Base-by-base conservation (phyloP, 2,329 filamentous ascomycete species). In the Chaetothyriales sp. region DNA sequence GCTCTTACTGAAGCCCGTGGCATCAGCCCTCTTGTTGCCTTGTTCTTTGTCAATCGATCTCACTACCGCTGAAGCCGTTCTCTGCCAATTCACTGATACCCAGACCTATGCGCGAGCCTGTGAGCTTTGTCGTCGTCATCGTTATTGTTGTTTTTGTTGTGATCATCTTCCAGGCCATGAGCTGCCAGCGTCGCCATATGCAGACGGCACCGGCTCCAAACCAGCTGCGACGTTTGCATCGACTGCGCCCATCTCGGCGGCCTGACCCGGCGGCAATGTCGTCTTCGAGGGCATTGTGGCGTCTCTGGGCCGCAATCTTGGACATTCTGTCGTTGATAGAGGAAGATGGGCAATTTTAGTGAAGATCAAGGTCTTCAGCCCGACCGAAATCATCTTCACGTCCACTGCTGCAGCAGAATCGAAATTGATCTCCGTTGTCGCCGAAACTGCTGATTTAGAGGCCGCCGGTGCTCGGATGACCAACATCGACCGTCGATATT, bases 61-160 rank as follows among this genome's bases (percentile, higher is more conserved):
- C 2, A 83, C 86, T 44, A 89, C 86, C 2, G 86, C 85, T 43
- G 88, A 95, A 67, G 86, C 81, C 15, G 80, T 89, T 25, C 75
- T 97, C 43, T 94, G 87, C 63, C 88, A 95, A 63, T 90, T 97
- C 57, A 89, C 85, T 63, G 90, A 97, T 66, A 94, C 83, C 52
- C 89, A 95, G 65, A 94, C 89, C 33, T 97, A 94, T 64, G 82
- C 89, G 52, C 83, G 83, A 63, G 94, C 89, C 0, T 74, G 94
- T 94, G 67, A 95, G n/a, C n/a, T n/a, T n/a, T n/a, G n/a, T n/a
- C n/a, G n/a, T n/a, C n/a, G n/a, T n/a, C n/a, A n/a, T n/a, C n/a
- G n/a, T n/a, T n/a, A n/a, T n/a, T n/a, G n/a, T n/a, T n/a, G n/a
- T n/a, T n/a, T n/a, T n/a, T n/a, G n/a, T n/a, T n/a, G n/a, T n/a